Base-by-base conservation (phyloP, 1,139 yeast species). In the Saccharomycopsis hybrid region DNA sequence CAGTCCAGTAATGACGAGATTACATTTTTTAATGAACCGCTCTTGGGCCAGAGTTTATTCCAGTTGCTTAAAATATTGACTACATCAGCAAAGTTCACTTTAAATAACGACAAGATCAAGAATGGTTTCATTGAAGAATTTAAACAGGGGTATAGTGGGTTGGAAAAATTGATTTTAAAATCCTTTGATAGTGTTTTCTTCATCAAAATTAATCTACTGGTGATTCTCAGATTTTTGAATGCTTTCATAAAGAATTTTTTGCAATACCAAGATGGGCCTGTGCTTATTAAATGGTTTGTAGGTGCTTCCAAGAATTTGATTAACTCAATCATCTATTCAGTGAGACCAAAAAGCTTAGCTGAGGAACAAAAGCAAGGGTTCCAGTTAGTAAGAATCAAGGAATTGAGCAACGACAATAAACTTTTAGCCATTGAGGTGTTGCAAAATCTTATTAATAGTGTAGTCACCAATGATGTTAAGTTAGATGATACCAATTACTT, bases 121-220 rank as follows among this genome's bases (percentile, higher is more conserved):
- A 28, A 11, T 7, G 18, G n/a, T 7, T 43, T 47, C 24, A 36
- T 44, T 8, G 25, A 31, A 3, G 49, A 41, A 8, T 47, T 51
- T 18, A 42, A 44, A 28, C 42, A 44, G 3, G 25, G 28, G n/a
- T 44, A 18, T 36, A 13, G n/a, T 24, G n/a, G 38, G n/a, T 31
- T 52, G 24, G 13, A 13, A n/a, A 33, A 35, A 32, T 30, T 52
- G 7, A 41, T 52, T 3, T 37, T 52, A 3, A 35, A 50, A 5
- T 47, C 44, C 35, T 52, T 52, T 31, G 44, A 45, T n/a, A 52
- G 53, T 37, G 38, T 52, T 27, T 52, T 52, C 35, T 52, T 46
- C 36, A 32, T 38, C 7, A 39, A 49, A 32, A 39, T 52, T 27
- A 52, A 50, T 35, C 44, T 52, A 25, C 36, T 41, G 11, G 41